Evolutionary conservation across 495 filamentous ascomycete genomes (phyloP).

Genomic region (Penicillium diatomitis): DNA sequence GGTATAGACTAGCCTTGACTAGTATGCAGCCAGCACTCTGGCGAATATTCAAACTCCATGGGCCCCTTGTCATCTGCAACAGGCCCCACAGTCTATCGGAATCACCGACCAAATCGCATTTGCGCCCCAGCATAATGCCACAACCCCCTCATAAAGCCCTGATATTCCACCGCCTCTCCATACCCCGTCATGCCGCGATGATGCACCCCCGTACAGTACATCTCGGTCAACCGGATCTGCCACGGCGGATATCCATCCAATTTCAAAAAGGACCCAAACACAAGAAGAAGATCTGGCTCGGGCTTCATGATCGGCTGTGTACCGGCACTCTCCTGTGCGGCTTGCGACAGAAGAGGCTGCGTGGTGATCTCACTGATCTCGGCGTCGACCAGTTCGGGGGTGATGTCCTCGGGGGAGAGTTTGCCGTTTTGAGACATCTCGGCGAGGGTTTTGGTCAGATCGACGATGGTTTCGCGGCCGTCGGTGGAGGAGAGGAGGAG

Average conservation of each 20-base stretch:
- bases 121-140: slow-evolving; percentile 78
- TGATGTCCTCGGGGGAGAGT: slow-evolving; percentile 68
- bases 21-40: too few relatives aligned
- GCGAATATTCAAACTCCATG: too few relatives aligned
- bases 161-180: slow-evolving; percentile 70
- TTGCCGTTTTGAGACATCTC: slow-evolving; percentile 92
- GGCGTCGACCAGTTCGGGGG: slow-evolving; percentile 76
- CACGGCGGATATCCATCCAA: slow-evolving; percentile 92
- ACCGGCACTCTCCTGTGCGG: slow-evolving; percentile 1
- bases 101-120: slow-evolving; percentile 78
- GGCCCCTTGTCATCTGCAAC: not conserved
- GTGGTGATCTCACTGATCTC: slow-evolving; percentile 61
- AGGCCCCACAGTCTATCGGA: not conserved
- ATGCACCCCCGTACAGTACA: slow-evolving; percentile 53
- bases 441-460: slow-evolving; percentile 87
- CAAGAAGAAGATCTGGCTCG: slow-evolving; percentile 82
- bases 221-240: slow-evolving; percentile 92
- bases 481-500: slow-evolving; percentile 84
- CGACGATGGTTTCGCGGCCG: slow-evolving; percentile 85
- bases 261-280: slow-evolving; percentile 73
- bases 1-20: slow-evolving; percentile 6
- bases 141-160: slow-evolving; percentile 78
- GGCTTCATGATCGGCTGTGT: slow-evolving; percentile 17
- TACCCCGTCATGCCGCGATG: slow-evolving; percentile 26
- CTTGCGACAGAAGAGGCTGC: slow-evolving; percentile 14